A percentile compares a stretch with the other conserved stretches of the same genome.
Conservation (phyloP, 805 yeast species). For the Metschnikowia henanensis region DNA sequence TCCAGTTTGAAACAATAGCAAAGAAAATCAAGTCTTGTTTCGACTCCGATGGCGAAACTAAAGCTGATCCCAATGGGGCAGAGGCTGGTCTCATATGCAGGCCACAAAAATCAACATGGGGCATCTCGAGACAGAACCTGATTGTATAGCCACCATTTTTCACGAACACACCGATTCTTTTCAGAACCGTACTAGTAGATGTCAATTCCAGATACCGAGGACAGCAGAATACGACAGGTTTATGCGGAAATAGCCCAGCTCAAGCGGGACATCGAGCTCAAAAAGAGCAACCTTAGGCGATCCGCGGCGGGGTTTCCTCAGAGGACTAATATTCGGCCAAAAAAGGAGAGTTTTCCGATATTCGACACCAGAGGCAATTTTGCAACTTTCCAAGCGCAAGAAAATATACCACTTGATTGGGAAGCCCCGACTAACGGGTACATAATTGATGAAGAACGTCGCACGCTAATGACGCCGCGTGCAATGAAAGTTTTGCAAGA, state of each 20-base stretch:
- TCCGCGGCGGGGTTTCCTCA: background rate
- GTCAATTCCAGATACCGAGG: background rate
- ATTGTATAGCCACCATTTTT: too few relatives aligned
- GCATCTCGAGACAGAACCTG: too few relatives aligned
- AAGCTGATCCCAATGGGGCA: too few relatives aligned
- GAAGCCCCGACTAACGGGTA: background rate
- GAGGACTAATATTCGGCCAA: background rate
- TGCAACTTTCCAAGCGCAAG: too few relatives aligned
- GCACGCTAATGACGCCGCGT: slow-evolving; percentile 13
- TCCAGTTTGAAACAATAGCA: too few relatives aligned
- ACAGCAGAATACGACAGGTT: background rate
- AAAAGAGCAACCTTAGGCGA: background rate
- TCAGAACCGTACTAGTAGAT: too few relatives aligned
- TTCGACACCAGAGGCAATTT: too few relatives aligned
- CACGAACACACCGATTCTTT: too few relatives aligned
- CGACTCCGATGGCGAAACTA: too few relatives aligned
- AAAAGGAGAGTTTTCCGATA: background rate
- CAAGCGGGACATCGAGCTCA: slow-evolving; percentile 9
- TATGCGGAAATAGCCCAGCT: slow-evolving; percentile 10
- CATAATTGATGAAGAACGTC: slow-evolving; percentile 6
- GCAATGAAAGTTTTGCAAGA: slow-evolving; percentile 5
- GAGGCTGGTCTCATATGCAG: background rate
- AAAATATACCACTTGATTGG: too few relatives aligned
- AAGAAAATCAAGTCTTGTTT: too few relatives aligned
- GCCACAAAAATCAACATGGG: background rate